Conservation (phyloP, 495 filamentous ascomycete species). For the Gamarada debralockiae region DNA sequence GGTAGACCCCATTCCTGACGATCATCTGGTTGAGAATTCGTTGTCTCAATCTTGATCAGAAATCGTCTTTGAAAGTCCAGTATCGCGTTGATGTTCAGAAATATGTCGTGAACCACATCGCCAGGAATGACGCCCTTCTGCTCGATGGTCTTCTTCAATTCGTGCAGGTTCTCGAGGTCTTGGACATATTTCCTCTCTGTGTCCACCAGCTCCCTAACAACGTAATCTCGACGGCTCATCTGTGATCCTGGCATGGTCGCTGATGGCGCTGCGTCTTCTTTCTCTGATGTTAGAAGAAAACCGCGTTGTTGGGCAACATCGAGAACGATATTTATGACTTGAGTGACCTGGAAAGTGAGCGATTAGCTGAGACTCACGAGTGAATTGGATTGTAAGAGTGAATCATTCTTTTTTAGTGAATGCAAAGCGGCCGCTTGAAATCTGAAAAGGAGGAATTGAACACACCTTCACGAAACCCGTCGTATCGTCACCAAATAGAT, state of each 20-base stretch:
- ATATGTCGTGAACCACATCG: conserved; percentile 90
- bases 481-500: conserved; percentile 90
- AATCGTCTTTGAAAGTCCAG: conserved; percentile 94
- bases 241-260: conserved; percentile 41
- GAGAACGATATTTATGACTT: conserved; percentile 87
- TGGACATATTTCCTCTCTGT: conserved; percentile 99
- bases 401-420: background rate
- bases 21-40: conserved; percentile 73
- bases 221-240: conserved; percentile 79
- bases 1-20: conserved; percentile 88
- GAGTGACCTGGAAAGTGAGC: conserved; percentile 21
- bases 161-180: conserved; percentile 89
- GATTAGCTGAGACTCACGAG: background rate
- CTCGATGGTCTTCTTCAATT: conserved; percentile 86
- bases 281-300: conserved; percentile 56
- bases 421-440: background rate
- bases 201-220: conserved; percentile 84
- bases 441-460: conserved; percentile 4
- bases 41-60: conserved; percentile 91
- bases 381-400: background rate
- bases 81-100: conserved; percentile 90
- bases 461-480: conserved; percentile 93
- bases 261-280: conserved; percentile 34
- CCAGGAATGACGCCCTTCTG: conserved; percentile 83
- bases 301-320: conserved; percentile 77